Base-by-base conservation (phyloP, 2,329 filamentous ascomycete genomes). In the Magnaporthiopsis rhizophila region DNA sequence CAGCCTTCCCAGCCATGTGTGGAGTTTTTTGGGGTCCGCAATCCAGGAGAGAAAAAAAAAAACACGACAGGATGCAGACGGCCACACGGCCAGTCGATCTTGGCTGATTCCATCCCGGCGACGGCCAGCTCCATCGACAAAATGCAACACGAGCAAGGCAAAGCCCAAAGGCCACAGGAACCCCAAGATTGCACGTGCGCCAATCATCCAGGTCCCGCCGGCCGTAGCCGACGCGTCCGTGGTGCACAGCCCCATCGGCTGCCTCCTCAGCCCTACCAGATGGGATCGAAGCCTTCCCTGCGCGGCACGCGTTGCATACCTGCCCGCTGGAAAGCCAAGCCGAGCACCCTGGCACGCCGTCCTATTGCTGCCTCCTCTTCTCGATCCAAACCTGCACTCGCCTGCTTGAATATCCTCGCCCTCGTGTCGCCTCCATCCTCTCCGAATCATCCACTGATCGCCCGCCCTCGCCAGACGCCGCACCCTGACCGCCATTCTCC, bases 261-360 rank as follows among this genome's bases (percentile, higher is more conserved):
- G 58, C 58, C 58, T 60, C 58, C 13, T 60, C 58, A 60, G 58
- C 58, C 58, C 58, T 60, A 60, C 58, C 26, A 60, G 30, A 60
- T 38, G 9, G 30, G 30, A 45, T 53, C 45, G 45, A 53, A 53
- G 12, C n/a, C 45, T 53, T 24, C 45, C 45, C 45, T 53, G 45
- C 45, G 21, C 45, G 45, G 45, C 45, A 53, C 45, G 18, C 45
- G 45, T 53, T 21, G 6, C 45, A n/a, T 53, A 21, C 45, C 45
- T 21, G 18, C 45, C 45, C 45, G 21, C 45, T 53, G 45, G 21
- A 24, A 53, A 53, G 21, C 21, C 45, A 53, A 53, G 45, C 21
- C 45, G 12, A 50, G 21, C 15, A 50, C 45, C 36, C 38, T 45
- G 13, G 38, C 15, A 0, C 13, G 36, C 2, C 36, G 36, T 15